A percentile compares a stretch with the other conserved stretches of the same genome.
Conservation (phyloP, 768 basidiomycete genomes). For the Trametes punicea region DNA sequence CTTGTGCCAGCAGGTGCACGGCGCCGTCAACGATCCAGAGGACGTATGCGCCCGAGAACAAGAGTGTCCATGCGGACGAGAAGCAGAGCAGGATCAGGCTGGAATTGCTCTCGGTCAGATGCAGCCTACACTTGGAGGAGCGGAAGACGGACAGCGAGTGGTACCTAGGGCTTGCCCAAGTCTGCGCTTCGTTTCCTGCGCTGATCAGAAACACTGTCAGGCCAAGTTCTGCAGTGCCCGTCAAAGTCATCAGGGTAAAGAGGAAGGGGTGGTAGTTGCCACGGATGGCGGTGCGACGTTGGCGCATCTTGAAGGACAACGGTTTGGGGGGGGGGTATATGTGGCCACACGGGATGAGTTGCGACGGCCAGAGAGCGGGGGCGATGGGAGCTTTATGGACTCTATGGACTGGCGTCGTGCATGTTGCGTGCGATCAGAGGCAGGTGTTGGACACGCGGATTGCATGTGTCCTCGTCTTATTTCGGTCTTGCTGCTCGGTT, state of each 20-base stretch:
- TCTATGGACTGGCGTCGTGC: slow-evolving; percentile 9
- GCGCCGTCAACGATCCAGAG: slow-evolving; percentile 68
- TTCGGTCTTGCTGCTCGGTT: background rate
- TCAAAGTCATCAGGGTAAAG: slow-evolving; percentile 56
- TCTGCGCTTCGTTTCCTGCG: slow-evolving; percentile 57
- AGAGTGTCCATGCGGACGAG: slow-evolving; percentile 55
- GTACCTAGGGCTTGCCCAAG: slow-evolving; percentile 61
- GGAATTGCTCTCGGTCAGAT: slow-evolving; percentile 29
- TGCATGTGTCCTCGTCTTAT: slow-evolving; percentile 7
- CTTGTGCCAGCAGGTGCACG: slow-evolving; percentile 65
- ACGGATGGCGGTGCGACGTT: slow-evolving; percentile 10
- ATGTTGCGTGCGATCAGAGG: slow-evolving; percentile 9
- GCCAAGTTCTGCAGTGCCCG: slow-evolving; percentile 69
- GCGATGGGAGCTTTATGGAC: background rate
- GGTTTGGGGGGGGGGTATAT: slow-evolving; percentile 12
- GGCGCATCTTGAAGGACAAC: slow-evolving; percentile 14
- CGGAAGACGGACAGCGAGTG: slow-evolving; percentile 53
- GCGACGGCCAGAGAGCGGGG: background rate
- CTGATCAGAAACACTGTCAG: slow-evolving; percentile 72
- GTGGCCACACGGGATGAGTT: slow-evolving; percentile 3
- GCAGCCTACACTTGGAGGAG: slow-evolving; percentile 3
- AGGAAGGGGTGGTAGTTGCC: slow-evolving; percentile 32
- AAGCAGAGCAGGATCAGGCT: slow-evolving; percentile 34
- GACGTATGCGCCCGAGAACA: slow-evolving; percentile 68
- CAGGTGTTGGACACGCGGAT: slow-evolving; percentile 18